phyloP scores from a whole-genome alignment of 768 basidiomycete genomes.

The Hericium rajendrae region DNA sequence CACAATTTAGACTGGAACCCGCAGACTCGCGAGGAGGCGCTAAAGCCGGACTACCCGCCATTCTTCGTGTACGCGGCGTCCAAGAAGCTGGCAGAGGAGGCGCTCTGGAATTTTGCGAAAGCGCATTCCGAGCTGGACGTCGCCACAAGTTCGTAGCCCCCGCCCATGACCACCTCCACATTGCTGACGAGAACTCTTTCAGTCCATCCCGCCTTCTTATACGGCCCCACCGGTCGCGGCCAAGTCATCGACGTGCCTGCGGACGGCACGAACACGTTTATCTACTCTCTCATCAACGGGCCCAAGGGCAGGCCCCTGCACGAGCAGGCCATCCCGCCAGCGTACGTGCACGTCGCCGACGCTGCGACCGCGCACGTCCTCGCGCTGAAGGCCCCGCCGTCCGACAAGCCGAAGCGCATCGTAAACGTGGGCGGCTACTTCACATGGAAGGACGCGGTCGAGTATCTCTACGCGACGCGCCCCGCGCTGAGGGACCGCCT shows the following conservation, averaged over 20 bases:
- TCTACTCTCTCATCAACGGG: conserved; percentile 16
- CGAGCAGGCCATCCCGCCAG: conserved; percentile 11
- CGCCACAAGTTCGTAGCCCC: background rate
- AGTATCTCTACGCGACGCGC: conserved; percentile 11
- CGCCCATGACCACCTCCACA: background rate
- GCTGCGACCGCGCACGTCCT: conserved; percentile 20
- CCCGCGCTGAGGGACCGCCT: conserved; percentile 11
- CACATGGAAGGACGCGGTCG: conserved; percentile 16
- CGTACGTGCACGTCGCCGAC: conserved; percentile 19
- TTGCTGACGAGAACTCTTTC: background rate
- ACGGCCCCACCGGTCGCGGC: conserved; percentile 16
- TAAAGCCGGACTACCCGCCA: background rate
- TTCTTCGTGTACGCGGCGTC: background rate
- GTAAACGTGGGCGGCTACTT: conserved; percentile 15
- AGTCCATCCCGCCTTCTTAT: conserved; percentile 23
- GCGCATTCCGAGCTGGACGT: background rate
- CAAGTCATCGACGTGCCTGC: conserved; percentile 6
- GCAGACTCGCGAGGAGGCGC: background rate
- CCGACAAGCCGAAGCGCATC: conserved; percentile 14
- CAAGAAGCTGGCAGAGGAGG: background rate
- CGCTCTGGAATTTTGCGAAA: background rate
- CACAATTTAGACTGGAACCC: background rate
- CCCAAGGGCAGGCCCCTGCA: conserved; percentile 6
- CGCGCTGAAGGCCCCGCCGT: conserved; percentile 11
- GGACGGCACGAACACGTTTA: conserved; percentile 14